Evolutionary conservation across 2,329 filamentous ascomycete species (phyloP).

Genomic region (Dactylellina parvicollis): DNA sequence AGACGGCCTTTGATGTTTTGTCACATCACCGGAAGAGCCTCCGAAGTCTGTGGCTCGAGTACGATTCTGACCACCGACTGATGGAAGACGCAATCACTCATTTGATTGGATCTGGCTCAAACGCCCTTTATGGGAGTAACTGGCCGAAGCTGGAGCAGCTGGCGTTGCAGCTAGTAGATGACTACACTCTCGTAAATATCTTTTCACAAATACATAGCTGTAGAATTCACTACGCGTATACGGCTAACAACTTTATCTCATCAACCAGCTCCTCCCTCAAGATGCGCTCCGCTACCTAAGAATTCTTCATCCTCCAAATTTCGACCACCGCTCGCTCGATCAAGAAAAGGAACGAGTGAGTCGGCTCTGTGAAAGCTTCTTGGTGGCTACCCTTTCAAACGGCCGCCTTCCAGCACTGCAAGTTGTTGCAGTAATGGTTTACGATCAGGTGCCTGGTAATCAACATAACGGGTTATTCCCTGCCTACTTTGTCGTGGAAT

Average conservation of each 20-base stretch:
- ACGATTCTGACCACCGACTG: conserved; percentile 1
- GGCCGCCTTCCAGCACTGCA: conserved; percentile 2
- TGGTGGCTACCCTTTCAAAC: not conserved
- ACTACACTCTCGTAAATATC: conserved; percentile 8
- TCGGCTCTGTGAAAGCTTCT: conserved; percentile 5
- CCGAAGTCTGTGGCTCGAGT: conserved; percentile 22
- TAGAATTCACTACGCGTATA: no score
- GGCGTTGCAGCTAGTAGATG: conserved; percentile 6
- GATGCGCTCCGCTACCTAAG: conserved; percentile 2
- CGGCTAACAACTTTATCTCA: not conserved
- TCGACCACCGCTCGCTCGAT: not conserved
- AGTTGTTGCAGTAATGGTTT: conserved; percentile 26
- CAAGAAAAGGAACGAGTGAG: conserved; percentile 6
- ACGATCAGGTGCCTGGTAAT: not conserved
- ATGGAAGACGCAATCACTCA: not conserved
- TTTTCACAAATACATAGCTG: no score
- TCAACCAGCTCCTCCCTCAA: not conserved
- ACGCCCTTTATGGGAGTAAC: not conserved
- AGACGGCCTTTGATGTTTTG: conserved; percentile 1
- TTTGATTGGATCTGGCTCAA: not conserved
- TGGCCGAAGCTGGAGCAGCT: conserved; percentile 27
- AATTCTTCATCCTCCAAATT: conserved; percentile 14
- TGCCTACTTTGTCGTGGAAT: conserved; percentile 26
- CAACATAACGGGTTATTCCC: not conserved
- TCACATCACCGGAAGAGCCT: not conserved